Percentiles rank a stretch among this genome's conserved stretches.
Evolutionary conservation across 2,329 filamentous ascomycete genomes (phyloP).

Genomic region (Colletotrichum theobromicola): DNA sequence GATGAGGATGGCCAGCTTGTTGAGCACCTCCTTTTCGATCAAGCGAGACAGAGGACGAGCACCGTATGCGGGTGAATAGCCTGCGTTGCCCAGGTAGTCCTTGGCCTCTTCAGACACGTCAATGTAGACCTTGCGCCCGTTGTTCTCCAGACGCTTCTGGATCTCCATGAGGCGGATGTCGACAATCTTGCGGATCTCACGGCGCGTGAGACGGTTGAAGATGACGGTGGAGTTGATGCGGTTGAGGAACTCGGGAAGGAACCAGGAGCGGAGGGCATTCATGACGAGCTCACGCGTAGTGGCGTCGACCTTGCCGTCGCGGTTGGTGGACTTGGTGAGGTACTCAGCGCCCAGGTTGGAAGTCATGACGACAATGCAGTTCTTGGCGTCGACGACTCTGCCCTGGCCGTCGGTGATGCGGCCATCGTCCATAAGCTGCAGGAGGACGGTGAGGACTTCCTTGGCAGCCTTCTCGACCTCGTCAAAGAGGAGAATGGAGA

Average conservation of each 20-base stretch:
- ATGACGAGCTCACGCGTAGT: constrained; percentile 89
- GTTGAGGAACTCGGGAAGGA: constrained; percentile 98
- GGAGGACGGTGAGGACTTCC: constrained; percentile 92
- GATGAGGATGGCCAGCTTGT: constrained; percentile 89
- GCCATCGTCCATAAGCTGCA: constrained; percentile 99
- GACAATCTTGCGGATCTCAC: constrained; percentile 94
- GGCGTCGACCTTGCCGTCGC: constrained; percentile 85
- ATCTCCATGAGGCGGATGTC: constrained; percentile 88
- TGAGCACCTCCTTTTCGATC: constrained; percentile 97
- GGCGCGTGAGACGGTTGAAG: constrained; percentile 92
- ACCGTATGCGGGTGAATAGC: constrained; percentile 95
- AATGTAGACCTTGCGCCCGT: constrained; percentile 86
- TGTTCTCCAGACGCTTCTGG: constrained; percentile 86
- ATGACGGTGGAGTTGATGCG: constrained; percentile 96
- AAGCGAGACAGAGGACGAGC: constrained; percentile 86
- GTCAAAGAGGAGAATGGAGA: constrained; percentile 97
- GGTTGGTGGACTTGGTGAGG: constrained; percentile 78
- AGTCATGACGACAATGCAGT: constrained; percentile 99
- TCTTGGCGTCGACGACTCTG: constrained; percentile 90
- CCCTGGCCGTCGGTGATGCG: constrained; percentile 98
- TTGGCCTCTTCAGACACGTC: constrained; percentile 84
- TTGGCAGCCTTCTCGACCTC: constrained; percentile 99
- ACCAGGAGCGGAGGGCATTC: constrained; percentile 90
- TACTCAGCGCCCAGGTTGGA: constrained; percentile 96
- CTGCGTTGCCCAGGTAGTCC: constrained; percentile 88